Base-by-base conservation (phyloP, 2,329 filamentous ascomycete species). In the Penicillium brevicompactum region DNA sequence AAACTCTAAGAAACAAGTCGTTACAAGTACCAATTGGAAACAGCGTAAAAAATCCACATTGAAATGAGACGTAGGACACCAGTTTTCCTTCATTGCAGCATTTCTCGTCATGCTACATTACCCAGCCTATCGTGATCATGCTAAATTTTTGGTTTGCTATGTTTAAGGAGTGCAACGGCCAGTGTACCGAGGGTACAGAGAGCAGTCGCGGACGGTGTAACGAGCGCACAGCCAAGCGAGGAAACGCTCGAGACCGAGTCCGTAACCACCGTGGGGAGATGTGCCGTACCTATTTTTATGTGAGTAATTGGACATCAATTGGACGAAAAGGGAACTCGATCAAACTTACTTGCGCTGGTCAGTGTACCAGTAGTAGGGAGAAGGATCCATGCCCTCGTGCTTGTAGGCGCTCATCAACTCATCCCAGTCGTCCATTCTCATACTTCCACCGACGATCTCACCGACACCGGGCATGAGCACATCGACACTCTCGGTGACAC, bases 361-460 rank as follows among this genome's bases (percentile, higher is more conserved):
- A 31, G 92, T 95, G 80, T 97, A 99, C 94, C 94, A 99, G 83
- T 95, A 97, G 79, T 97, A 97, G 44, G 88, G 87, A 66, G 84
- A 84, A 18, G 92, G 86, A 67, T 90, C 86, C 73, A 97, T 95
- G 40, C 88, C 88, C 77, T 97, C 89, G 59, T 88, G 86, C 76
- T 91, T 86, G 74, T 95, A 99, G 1, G 91, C 94, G 22, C 83
- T 87, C 82, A 97, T 87, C 63, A 97, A 80, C 81, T 96, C 92
- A 13, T 96, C 90, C 72, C 90, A 91, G 71, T 90, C 87, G 71
- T 92, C 87, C 85, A 97, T 95, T 75, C 94, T 92, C 93, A 99
- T 97, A 65, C 87, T 92, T 5, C 93, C 94, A 59, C 94, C 93
- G 2, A 97, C 92, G 70, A 97, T 96, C 81, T 97, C 94, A 57